Percentiles rank a stretch among this genome's conserved stretches.
Evolutionary conservation across 2,329 filamentous ascomycete species (phyloP).

Genomic region (Arthroderma sp.): DNA sequence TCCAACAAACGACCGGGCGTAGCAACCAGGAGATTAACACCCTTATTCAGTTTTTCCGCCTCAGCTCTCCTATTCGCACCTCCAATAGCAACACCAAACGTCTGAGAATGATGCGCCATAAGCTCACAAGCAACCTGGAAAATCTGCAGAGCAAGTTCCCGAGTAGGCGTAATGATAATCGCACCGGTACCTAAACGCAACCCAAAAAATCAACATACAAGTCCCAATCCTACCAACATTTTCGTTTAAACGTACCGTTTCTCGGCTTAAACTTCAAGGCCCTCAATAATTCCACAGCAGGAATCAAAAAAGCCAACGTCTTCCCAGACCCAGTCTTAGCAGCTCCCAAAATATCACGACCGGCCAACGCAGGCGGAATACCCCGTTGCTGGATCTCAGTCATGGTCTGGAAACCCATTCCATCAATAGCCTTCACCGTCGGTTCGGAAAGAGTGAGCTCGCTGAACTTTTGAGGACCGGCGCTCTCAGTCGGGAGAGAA

Average conservation of each 20-base stretch:
- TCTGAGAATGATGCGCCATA: slow-evolving; percentile 86
- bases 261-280: slow-evolving; percentile 86
- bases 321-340: slow-evolving; percentile 96
- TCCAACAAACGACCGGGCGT: slow-evolving; percentile 87
- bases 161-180: slow-evolving; percentile 81
- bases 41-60: slow-evolving; percentile 85
- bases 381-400: slow-evolving; percentile 83
- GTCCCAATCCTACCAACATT: too few species aligned
- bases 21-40: slow-evolving; percentile 86
- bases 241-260: slow-evolving; percentile 44
- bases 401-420: slow-evolving; percentile 92
- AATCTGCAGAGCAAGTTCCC: slow-evolving; percentile 89
- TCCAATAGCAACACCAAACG: slow-evolving; percentile 90
- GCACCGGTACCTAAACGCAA: slow-evolving; percentile 54
- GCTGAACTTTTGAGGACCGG: slow-evolving; percentile 39
- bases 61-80: slow-evolving; percentile 84
- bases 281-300: slow-evolving; percentile 83
- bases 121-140: slow-evolving; percentile 90
- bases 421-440: slow-evolving; percentile 52
- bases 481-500: slow-evolving; percentile 45
- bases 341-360: slow-evolving; percentile 83
- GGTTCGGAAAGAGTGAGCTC: slow-evolving; percentile 3
- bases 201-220: neutral
- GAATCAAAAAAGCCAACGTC: slow-evolving; percentile 87
- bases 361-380: slow-evolving; percentile 78